Evolutionary conservation across 257 asterid species (phyloP), one percentile per base, ranked within the genome.

Genomic region (Galeopsis tetrahit): DNA sequence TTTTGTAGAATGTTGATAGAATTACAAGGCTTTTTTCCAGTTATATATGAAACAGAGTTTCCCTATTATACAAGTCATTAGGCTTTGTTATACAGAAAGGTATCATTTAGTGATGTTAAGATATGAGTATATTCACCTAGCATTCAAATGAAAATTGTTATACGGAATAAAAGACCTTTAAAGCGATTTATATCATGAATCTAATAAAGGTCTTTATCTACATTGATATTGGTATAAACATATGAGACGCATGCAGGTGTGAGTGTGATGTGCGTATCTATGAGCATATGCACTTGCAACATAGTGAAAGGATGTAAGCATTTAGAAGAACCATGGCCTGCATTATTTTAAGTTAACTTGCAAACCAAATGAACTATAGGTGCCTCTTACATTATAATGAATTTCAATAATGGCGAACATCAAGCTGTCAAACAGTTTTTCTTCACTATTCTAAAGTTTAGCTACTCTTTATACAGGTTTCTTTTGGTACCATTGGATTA

Each of bases 401-500:
- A 65, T 35, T 55, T 44, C 14, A 28, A n/a, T 46, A 6, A 32
- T 58, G 56, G 33, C 15, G 61, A 52, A 70, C 28, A 7, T 32
- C 38, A 8, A 60, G 60, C 56, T 53, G 46, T 58, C 57, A 39
- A 51, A 14, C 69, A 57, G 33, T 72, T 38, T 36, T 52, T 40
- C 31, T 67, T 75, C 59, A 60, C 7, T 53, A 66, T 53, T 77
- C 72, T 71, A 6, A 74, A 52, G 53, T 44, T 70, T 40, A 40
- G 17, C 28, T 55, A 43, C 64, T 31, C 8, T 72, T 0, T 21
- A 5, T 78, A 72, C 93, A 91, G 98, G 94, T 89, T 75, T 94
- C 98, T 17, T 94, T 94, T 52, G 99, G 99, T 57, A 93, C 87
- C 71, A 85, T 94, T 78, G 99, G 99, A 74, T 82, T 95, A 77